phyloP scores from a whole-genome alignment of 306 rosid species.

The Acacia confusa region DNA sequence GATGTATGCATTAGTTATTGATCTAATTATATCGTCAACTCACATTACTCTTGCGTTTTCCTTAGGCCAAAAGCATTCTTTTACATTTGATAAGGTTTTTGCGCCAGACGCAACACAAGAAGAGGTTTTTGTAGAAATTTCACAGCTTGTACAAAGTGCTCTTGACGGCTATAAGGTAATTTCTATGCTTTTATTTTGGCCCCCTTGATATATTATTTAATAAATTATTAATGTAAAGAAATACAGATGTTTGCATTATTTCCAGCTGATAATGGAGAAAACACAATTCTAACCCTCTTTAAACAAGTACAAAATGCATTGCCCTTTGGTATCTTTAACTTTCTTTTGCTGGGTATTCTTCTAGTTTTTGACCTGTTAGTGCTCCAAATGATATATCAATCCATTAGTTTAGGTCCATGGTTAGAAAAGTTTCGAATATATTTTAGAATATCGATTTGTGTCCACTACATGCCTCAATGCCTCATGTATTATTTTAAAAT shows the following conservation, averaged over 20 bases:
- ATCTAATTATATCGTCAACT: constrained; percentile 27
- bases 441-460: background rate
- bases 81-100: constrained; percentile 86
- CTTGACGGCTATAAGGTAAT: constrained; percentile 97
- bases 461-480: background rate
- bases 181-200: constrained; percentile 6
- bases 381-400: background rate
- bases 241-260: background rate
- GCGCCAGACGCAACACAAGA: constrained; percentile 80
- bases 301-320: background rate
- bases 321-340: background rate
- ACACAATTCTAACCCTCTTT: background rate
- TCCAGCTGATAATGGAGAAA: background rate
- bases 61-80: constrained; percentile 89
- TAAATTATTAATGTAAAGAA: background rate
- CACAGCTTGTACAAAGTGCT: constrained; percentile 99
- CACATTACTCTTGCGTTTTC: constrained; percentile 30
- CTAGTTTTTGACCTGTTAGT: constrained; percentile 1
- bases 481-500: background rate
- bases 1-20: constrained; percentile 9
- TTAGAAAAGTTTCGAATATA: background rate
- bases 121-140: constrained; percentile 87
- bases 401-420: background rate
- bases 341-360: background rate
- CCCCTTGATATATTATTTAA: background rate